Conservation (phyloP, 345 rosid genomes). For the Salix viminalis region DNA sequence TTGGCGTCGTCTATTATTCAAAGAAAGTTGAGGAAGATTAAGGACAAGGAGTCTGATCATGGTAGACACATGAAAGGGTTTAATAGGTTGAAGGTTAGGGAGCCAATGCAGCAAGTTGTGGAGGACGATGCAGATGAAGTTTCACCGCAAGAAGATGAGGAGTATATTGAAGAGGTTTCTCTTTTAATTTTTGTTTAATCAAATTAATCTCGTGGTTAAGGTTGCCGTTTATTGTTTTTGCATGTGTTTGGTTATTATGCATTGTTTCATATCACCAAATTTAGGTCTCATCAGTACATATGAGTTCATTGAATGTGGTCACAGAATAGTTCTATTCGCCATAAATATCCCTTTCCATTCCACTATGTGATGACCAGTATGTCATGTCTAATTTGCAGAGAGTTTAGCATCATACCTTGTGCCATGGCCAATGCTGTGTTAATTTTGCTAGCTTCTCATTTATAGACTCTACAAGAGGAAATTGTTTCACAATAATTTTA, state of each 20-base stretch:
- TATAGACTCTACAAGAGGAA: background rate
- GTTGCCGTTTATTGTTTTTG: background rate
- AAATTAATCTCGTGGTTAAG: background rate
- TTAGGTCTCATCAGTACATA: background rate
- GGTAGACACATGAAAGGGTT: slow-evolving; percentile 91
- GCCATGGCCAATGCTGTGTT: background rate
- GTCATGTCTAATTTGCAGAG: background rate
- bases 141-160: slow-evolving; percentile 35
- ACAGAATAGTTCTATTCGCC: background rate
- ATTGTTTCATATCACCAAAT: background rate
- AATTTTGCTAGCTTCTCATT: background rate
- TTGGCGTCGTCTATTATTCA: slow-evolving; percentile 71
- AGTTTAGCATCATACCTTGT: background rate
- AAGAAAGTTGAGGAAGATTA: slow-evolving; percentile 88
- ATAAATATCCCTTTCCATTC: background rate
- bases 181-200: background rate
- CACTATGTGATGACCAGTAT: background rate
- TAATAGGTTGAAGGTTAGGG: slow-evolving; percentile 58
- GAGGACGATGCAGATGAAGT: slow-evolving; percentile 30
- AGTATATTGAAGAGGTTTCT: slow-evolving; percentile 54
- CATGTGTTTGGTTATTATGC: background rate
- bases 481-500: background rate
- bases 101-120: slow-evolving; percentile 38
- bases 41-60: slow-evolving; percentile 90
- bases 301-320: background rate